phyloP scores from a whole-genome alignment of 1,139 yeast genomes.

The Hyphopichia pseudoburtonii region DNA sequence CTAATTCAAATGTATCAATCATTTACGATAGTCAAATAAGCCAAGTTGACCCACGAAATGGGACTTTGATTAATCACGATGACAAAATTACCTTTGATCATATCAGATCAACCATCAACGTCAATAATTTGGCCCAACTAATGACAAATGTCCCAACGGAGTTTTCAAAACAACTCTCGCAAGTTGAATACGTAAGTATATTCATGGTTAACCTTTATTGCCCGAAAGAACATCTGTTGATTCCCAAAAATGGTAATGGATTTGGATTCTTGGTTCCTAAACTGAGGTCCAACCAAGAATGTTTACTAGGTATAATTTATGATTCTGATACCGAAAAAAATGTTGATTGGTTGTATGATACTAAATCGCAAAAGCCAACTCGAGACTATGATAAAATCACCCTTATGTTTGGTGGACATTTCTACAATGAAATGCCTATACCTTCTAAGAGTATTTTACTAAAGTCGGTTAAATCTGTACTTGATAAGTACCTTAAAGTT shows the following conservation, averaged over 20 bases:
- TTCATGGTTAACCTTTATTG: constrained; percentile 60
- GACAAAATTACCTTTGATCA: constrained; percentile 41
- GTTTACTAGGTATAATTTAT: constrained; percentile 81
- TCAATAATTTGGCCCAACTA: constrained; percentile 28
- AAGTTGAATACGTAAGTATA: constrained; percentile 53
- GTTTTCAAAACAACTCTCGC: constrained; percentile 18
- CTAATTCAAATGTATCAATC: constrained; percentile 42
- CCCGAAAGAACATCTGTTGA: constrained; percentile 18
- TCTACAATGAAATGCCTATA: constrained; percentile 32
- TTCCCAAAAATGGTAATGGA: constrained; percentile 56
- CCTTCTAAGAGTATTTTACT: constrained; percentile 49
- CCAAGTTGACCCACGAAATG: constrained; percentile 18
- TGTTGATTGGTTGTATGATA: constrained; percentile 17
- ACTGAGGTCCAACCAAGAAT: constrained; percentile 52
- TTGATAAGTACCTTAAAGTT: constrained; percentile 51
- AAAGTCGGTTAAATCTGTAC: constrained; percentile 44
- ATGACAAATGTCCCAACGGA: constrained; percentile 12
- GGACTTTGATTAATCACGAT: constrained; percentile 12
- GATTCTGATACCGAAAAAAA: constrained; percentile 77
- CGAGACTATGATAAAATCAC: constrained; percentile 72
- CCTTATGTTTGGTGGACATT: constrained; percentile 88
- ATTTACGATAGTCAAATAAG: constrained; percentile 20
- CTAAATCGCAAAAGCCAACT: constrained; percentile 7
- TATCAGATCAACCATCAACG: constrained; percentile 56
- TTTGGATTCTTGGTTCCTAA: constrained; percentile 88